Percentiles rank a stretch among this genome's conserved stretches.
Evolutionary conservation across 2,329 filamentous ascomycete species (phyloP).

Genomic region (Dactylonectria macrodidyma): DNA sequence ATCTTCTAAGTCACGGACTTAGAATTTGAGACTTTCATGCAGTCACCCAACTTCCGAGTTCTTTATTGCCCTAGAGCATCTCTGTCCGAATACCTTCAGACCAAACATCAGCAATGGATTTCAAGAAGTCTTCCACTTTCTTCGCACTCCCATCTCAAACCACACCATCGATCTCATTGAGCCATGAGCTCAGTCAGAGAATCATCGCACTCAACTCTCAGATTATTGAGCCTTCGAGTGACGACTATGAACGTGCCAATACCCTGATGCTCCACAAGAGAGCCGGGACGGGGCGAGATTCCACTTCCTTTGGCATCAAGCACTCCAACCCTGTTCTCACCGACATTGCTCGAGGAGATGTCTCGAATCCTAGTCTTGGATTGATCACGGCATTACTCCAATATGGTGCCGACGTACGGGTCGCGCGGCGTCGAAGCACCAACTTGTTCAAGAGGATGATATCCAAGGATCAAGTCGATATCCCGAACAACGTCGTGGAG

Average conservation of each 20-base stretch:
- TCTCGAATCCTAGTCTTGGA: background rate
- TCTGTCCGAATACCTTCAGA: background rate
- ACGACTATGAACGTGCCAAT: slow-evolving; percentile 6
- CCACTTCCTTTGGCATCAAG: background rate
- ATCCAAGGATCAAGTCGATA: slow-evolving; percentile 14
- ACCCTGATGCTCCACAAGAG: background rate
- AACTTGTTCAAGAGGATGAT: slow-evolving; percentile 5
- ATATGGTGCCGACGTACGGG: slow-evolving; percentile 2
- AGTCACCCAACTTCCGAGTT: background rate
- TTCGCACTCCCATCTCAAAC: background rate
- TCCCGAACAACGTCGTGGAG: slow-evolving; percentile 16
- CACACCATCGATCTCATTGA: background rate
- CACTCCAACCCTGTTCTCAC: slow-evolving; percentile 4
- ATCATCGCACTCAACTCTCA: background rate
- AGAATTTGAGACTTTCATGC: no score
- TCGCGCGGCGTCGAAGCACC: slow-evolving; percentile 4
- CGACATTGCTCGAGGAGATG: background rate
- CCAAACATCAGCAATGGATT: background rate
- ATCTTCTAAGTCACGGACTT: no score
- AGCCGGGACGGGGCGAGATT: background rate
- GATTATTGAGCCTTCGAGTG: background rate
- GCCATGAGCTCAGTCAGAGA: background rate
- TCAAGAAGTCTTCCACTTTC: background rate
- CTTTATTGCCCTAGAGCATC: background rate
- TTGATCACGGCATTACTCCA: slow-evolving; percentile 9